These are phyloP conservation scores for Spinacia oleracea DNA, from an alignment of 179 eudicot species.

Conservation along the genomic window DNA sequence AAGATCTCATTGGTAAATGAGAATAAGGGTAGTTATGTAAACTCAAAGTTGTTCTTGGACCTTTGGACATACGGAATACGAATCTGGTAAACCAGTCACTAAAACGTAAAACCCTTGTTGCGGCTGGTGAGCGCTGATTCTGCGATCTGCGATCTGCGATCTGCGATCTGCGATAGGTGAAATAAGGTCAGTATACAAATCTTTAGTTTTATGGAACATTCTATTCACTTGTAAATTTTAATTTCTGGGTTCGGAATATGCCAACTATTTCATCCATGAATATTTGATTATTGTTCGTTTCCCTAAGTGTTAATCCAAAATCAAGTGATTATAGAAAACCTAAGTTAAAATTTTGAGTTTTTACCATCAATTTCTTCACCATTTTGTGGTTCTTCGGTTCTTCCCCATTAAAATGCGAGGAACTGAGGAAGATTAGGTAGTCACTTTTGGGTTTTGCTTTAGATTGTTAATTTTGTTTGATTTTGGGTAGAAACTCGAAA, in stretches of 20 bases:
- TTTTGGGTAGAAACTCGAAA: background rate
- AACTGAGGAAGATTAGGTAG: background rate
- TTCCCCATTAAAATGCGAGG: too few species aligned
- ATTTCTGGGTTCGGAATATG: background rate
- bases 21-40: too few species aligned
- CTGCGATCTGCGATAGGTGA: background rate
- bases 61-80: background rate
- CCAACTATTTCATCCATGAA: background rate
- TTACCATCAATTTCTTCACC: background rate
- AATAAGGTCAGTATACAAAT: background rate
- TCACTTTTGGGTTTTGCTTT: background rate
- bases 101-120: background rate
- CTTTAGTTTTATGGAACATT: background rate
- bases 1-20: too few species aligned
- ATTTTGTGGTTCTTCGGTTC: background rate
- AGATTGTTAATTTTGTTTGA: background rate
- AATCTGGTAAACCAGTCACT: background rate
- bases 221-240: background rate
- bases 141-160: background rate
- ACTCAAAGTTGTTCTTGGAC: too few species aligned
- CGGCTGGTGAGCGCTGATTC: background rate
- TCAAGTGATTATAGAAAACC: background rate
- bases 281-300: background rate
- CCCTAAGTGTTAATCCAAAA: background rate
- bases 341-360: background rate